Evolutionary conservation across 352 stramenopile genomes (phyloP), one percentile per base, ranked within the genome.

Genomic region (Pilasporangium apinafurcum): DNA sequence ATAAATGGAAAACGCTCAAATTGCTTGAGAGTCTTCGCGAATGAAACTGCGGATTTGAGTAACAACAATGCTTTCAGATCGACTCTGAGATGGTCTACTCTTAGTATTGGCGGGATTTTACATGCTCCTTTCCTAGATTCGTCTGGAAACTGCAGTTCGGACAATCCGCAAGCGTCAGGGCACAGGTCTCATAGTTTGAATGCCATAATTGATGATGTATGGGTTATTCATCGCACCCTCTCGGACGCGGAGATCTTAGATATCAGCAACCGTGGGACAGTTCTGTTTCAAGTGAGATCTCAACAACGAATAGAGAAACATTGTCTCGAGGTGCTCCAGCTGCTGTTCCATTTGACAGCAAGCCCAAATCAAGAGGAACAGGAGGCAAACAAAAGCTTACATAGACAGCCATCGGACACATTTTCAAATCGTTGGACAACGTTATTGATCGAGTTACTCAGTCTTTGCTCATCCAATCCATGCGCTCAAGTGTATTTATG

Each of bases 201-300:
- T 38, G 53, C 42, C 7, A 40, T 65, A 16, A 14, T 79, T 16
- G 64, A 79, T 10, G 63, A 79, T 54, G 31, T 75, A 6, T 29
- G 53, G 29, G 30, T 76, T 26, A 27, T 53, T 5, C 18, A 18
- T 25, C 22, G 16, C 0, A 5, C 16, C 21, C 18, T 69, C 34
- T 14, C 24, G 0, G 51, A 60, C 0, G 27, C 53, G 24, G 44
- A 42, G 8, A 46, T 66, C 42, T 1, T n/a, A 0, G 60, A 44
- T 31, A 44, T 78, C 29, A 46, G 51, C 10, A 13, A 21, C 9
- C 57, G 38, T 26, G 68, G 63, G 2, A 53, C 49, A 1, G n/a
- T 61, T 45, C 46, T 82, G 6, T 62, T 78, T 30, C 63, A 53
- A 8, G 51, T 76, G 21, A 74, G 77, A 31, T 61, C 59, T 14